phyloP scores from a whole-genome alignment of 306 rosid species.

The Sindora glabra region DNA sequence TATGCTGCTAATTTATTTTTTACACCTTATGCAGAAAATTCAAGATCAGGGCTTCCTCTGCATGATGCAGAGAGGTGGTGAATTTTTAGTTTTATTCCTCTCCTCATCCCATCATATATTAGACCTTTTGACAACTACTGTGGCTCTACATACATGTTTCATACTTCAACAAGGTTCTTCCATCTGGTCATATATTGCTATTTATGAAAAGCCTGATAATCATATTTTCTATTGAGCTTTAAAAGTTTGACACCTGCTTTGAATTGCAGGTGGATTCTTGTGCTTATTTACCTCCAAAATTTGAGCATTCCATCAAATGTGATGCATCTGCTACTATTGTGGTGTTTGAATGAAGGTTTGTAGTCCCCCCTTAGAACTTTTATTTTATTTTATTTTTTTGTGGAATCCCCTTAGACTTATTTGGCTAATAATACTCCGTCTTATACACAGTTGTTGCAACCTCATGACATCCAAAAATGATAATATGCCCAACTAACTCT shows the following conservation, averaged over 20 bases:
- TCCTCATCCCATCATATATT: not conserved
- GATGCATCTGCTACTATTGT: conserved; percentile 59
- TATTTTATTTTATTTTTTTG: too few species aligned
- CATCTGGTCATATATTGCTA: not conserved
- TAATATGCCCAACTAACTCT: conserved; percentile 10
- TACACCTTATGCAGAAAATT: conserved; percentile 46
- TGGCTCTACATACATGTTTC: conserved; percentile 7
- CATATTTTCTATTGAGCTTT: too few species aligned
- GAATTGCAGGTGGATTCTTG: conserved; percentile 70
- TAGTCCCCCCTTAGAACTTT: not conserved
- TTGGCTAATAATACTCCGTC: not conserved
- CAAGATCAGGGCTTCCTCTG: conserved; percentile 54
- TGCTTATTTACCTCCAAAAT: conserved; percentile 75
- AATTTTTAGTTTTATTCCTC: not conserved
- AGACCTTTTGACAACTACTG: not conserved
- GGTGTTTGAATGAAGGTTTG: conserved; percentile 83
- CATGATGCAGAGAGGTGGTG: conserved; percentile 65
- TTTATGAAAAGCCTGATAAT: not conserved
- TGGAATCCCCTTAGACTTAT: not conserved
- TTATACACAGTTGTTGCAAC: not conserved
- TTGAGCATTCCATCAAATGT: conserved; percentile 55
- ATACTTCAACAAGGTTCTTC: conserved; percentile 15
- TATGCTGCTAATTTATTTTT: conserved; percentile 24
- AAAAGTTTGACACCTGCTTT: conserved; percentile 16
- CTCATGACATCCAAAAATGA: conserved; percentile 4